These are phyloP conservation scores for Alternaria novae-zelandiae DNA, from an alignment of 2,329 filamentous ascomycete species.

Conservation along the genomic window DNA sequence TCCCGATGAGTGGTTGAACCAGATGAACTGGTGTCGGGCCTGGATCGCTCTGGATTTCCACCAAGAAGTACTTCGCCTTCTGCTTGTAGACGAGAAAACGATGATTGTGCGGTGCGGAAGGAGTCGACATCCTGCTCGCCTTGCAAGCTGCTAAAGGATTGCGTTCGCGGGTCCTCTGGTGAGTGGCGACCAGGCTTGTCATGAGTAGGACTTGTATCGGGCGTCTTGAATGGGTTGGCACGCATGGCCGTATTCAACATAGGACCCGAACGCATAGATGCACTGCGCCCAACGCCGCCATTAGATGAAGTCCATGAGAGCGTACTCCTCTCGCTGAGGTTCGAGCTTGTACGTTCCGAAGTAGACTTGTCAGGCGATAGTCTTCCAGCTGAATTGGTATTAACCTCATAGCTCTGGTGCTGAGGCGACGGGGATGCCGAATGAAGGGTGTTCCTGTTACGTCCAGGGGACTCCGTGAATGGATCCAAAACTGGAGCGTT, in stretches of 20 bases:
- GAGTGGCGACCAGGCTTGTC: constrained; percentile 26
- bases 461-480: constrained; percentile 48
- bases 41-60: constrained; percentile 44
- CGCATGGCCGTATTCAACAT: constrained; percentile 42
- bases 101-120: constrained; percentile 59
- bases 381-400: constrained; percentile 36
- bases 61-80: constrained; percentile 61
- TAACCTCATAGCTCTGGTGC: constrained; percentile 17
- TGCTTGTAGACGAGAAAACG: constrained; percentile 56
- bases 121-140: constrained; percentile 54
- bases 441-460: constrained; percentile 35
- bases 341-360: constrained; percentile 61
- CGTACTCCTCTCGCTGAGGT: constrained; percentile 60
- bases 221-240: constrained; percentile 42
- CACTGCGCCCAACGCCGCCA: constrained; percentile 52
- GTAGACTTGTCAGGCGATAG: constrained; percentile 57
- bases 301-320: constrained; percentile 51
- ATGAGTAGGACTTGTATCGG: constrained; percentile 41
- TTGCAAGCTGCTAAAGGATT: constrained; percentile 47
- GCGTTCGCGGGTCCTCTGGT: constrained; percentile 30
- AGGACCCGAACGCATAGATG: constrained; percentile 53
- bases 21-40: constrained; percentile 43
- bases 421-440: constrained; percentile 30
- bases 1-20: constrained; percentile 30
- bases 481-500: constrained; percentile 48